Base-by-base conservation (phyloP, 257 asterid species). In the Ophiorrhiza pumila region DNA sequence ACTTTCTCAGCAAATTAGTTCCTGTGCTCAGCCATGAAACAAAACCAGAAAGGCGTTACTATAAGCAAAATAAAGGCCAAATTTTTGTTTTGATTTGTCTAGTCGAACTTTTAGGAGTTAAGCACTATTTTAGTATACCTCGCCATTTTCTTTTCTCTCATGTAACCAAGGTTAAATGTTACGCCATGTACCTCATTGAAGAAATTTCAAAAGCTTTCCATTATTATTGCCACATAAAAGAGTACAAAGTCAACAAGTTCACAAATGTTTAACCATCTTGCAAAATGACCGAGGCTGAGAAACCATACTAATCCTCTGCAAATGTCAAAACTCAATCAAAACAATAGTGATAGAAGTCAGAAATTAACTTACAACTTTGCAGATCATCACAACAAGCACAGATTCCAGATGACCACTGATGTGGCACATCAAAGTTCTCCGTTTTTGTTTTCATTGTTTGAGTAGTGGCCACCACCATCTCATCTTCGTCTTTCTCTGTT, bases 381-480 rank as follows among this genome's bases (percentile, higher is more conserved):
- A 88, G 85, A 82, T 92, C 97, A 82, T 92, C 98, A 65, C 82
- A 92, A 81, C 98, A 92, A 80, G 98, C 98, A 84, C 98, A 92
- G 76, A 92, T 92, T 86, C 98, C 98, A 3, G 98, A 92, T 65
- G 95, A 85, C 98, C 98, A 92, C 75, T 83, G 96, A 65, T 61
- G 87, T 2, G 89, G 80, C 74, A 73, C 87, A 69, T 45, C 79
- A 75, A 37, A n/a, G 18, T 50, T 69, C 56, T 69, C 75, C 46
- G 23, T 39, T 17, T 34, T 35, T 20, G 73, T 72, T 66, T 61
- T 72, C 69, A 9, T 78, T 62, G 69, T 88, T 65, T 65, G 79
- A 62, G 78, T 56, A 66, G 83, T 83, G 45, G 39, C 67, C 27
- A 67, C 82, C 69, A 69, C 83, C 65, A 81, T 83, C 15, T 66